Percentiles rank a stretch among this genome's conserved stretches.
Evolutionary conservation across 2,329 filamentous ascomycete species (phyloP).

Genomic region (Diaporthe vexans): DNA sequence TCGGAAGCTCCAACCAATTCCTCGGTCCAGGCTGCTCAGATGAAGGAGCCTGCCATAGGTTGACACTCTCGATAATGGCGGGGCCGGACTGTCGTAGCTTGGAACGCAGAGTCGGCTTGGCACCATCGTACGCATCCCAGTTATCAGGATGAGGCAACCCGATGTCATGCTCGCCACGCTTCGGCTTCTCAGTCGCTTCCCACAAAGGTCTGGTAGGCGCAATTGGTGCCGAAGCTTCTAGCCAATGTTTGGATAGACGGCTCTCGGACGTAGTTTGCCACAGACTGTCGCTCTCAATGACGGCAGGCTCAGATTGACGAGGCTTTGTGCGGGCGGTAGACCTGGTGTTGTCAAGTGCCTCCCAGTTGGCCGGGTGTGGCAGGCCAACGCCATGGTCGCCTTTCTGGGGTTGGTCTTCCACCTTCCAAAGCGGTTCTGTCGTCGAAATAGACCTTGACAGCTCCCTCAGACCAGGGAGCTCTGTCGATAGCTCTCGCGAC

Average conservation of each 20-base stretch:
- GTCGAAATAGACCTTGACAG: neutral
- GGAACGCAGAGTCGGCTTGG: slow-evolving; percentile 48
- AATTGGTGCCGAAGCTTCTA: neutral
- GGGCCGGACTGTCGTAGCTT: slow-evolving; percentile 49
- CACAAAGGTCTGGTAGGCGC: slow-evolving; percentile 29
- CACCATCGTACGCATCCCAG: slow-evolving; percentile 54
- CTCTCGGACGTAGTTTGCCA: slow-evolving; percentile 42
- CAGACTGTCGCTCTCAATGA: slow-evolving; percentile 54
- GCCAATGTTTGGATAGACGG: neutral
- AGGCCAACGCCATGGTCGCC: slow-evolving; percentile 47
- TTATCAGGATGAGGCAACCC: slow-evolving; percentile 56
- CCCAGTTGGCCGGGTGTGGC: slow-evolving; percentile 58
- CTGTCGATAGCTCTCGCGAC: neutral
- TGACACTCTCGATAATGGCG: slow-evolving; percentile 52
- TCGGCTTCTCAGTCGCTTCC: slow-evolving; percentile 6
- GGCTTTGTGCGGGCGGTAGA: slow-evolving; percentile 49
- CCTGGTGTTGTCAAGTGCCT: slow-evolving; percentile 50
- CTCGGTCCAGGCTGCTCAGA: slow-evolving; percentile 14
- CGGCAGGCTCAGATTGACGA: slow-evolving; percentile 47
- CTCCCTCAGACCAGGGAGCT: neutral
- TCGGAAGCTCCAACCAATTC: slow-evolving; percentile 8
- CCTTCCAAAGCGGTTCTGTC: slow-evolving; percentile 32
- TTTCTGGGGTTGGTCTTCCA: slow-evolving; percentile 1
- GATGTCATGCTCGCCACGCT: slow-evolving; percentile 37
- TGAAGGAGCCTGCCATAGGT: slow-evolving; percentile 52